Conservation (phyloP, 345 rosid species). For the Ailanthus altissimus region DNA sequence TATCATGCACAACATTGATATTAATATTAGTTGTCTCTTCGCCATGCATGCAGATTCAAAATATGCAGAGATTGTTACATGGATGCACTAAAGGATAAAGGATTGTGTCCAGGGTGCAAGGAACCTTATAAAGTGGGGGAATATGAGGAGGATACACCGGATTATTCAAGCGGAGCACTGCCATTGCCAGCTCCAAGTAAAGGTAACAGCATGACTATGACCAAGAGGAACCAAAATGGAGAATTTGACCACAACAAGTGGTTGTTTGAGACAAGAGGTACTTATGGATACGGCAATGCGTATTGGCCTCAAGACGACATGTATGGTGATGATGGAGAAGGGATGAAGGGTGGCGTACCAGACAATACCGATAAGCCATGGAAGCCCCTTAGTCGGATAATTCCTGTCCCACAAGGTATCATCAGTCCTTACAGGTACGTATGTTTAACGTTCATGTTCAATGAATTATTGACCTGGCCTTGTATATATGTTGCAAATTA, state of each 20-base stretch:
- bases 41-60: slow-evolving; percentile 63
- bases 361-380: slow-evolving; percentile 86
- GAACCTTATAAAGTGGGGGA: slow-evolving; percentile 74
- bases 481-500: too few relatives aligned
- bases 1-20: background rate
- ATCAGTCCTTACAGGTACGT: slow-evolving; percentile 67
- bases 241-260: slow-evolving; percentile 89
- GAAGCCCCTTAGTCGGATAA: slow-evolving; percentile 73
- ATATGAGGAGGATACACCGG: slow-evolving; percentile 59
- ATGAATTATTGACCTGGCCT: too few relatives aligned
- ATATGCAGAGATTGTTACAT: slow-evolving; percentile 90
- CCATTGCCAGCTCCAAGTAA: slow-evolving; percentile 69
- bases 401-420: slow-evolving; percentile 55
- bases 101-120: slow-evolving; percentile 92
- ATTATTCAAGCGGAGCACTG: slow-evolving; percentile 60
- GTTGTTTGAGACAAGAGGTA: slow-evolving; percentile 85
- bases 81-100: slow-evolving; percentile 84
- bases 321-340: slow-evolving; percentile 66
- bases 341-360: slow-evolving; percentile 50
- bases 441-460: too few relatives aligned
- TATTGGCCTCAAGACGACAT: slow-evolving; percentile 73
- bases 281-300: slow-evolving; percentile 87
- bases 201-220: slow-evolving; percentile 75
- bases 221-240: slow-evolving; percentile 75
- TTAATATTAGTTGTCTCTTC: background rate